Percentiles rank a stretch among this genome's conserved stretches.
These are phyloP conservation scores for Tricholoma hemisulphureum DNA, from an alignment of 768 basidiomycete genomes.

Conservation along the genomic window DNA sequence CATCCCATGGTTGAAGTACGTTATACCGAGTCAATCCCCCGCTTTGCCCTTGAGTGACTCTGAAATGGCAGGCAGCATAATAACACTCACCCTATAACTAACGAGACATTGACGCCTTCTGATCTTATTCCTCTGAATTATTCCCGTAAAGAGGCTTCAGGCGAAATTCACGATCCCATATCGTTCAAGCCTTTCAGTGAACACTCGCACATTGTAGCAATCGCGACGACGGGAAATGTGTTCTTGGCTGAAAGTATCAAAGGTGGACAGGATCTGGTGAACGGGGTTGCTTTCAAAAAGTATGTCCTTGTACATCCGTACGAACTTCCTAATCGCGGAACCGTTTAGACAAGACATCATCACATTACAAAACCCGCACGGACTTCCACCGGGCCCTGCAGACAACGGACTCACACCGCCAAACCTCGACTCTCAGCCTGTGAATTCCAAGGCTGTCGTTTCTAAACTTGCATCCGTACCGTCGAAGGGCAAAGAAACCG, in stretches of 20 bases:
- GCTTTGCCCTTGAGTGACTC: constrained; percentile 1
- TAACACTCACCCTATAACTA: constrained; percentile 76
- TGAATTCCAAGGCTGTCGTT: constrained; percentile 31
- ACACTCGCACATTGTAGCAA: constrained; percentile 92
- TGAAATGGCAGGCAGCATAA: constrained; percentile 64
- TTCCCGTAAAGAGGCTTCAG: constrained; percentile 75
- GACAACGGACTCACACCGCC: constrained; percentile 28
- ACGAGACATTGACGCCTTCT: constrained; percentile 64
- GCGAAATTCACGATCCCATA: constrained; percentile 92
- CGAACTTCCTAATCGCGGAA: neutral
- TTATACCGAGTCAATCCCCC: constrained; percentile 29
- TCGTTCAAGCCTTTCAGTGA: constrained; percentile 97
- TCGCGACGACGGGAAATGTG: constrained; percentile 89
- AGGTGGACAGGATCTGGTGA: constrained; percentile 82
- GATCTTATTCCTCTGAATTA: constrained; percentile 82
- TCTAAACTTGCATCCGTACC: constrained; percentile 37
- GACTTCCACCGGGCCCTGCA: constrained; percentile 58
- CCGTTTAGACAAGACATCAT: constrained; percentile 76
- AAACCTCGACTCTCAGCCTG: constrained; percentile 20
- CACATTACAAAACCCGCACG: constrained; percentile 91
- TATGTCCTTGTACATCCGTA: constrained; percentile 29
- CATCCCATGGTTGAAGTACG: constrained; percentile 91
- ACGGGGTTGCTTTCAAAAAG: constrained; percentile 84
- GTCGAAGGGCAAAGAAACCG: constrained; percentile 50
- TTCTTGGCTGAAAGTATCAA: constrained; percentile 90